Evolutionary conservation across 106 monocot genomes (phyloP).

Genomic region (Allium sativum): DNA sequence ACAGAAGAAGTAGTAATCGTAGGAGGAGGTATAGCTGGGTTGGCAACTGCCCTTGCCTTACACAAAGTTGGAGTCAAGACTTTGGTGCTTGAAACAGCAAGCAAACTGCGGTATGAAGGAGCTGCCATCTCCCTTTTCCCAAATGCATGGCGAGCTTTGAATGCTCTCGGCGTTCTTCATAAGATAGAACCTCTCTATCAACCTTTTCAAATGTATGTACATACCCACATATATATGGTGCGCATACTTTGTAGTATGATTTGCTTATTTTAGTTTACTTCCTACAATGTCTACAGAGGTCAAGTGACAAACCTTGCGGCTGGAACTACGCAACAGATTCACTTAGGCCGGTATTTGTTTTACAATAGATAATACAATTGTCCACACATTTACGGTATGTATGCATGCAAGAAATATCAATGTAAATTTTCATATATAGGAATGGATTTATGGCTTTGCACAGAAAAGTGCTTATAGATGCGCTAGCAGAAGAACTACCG

Average conservation of each 20-base stretch:
- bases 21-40: constrained; percentile 13
- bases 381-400: too few relatives aligned
- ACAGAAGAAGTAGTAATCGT: constrained; percentile 14
- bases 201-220: background rate
- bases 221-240: too few relatives aligned
- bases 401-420: too few relatives aligned
- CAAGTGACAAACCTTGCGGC: too few relatives aligned
- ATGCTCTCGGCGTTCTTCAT: constrained; percentile 10
- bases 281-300: too few relatives aligned
- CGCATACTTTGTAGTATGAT: too few relatives aligned
- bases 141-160: constrained; percentile 15
- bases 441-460: constrained; percentile 5
- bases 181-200: constrained; percentile 2
- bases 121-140: background rate
- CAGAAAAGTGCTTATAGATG: constrained; percentile 8
- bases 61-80: background rate
- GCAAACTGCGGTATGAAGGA: constrained; percentile 5
- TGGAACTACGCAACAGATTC: too few relatives aligned
- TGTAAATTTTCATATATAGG: background rate
- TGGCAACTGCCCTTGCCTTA: constrained; percentile 8
- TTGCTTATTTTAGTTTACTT: too few relatives aligned
- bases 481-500: constrained; percentile 4
- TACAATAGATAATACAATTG: too few relatives aligned
- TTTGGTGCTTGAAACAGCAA: constrained; percentile 8
- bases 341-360: too few relatives aligned